These are phyloP conservation scores for Castanea mollissima DNA, from an alignment of 306 rosid genomes.

Conservation along the genomic window DNA sequence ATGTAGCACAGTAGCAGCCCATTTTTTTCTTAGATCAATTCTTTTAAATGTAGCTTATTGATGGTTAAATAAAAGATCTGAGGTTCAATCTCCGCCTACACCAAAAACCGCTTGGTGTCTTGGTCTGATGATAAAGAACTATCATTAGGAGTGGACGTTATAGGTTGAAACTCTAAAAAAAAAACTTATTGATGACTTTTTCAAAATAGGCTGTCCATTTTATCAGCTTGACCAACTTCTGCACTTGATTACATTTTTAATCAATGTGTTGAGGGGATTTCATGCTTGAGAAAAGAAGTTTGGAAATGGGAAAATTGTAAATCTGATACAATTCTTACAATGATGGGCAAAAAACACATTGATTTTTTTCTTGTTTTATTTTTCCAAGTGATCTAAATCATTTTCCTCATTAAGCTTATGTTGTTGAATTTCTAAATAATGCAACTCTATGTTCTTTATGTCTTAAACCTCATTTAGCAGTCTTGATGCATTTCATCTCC, in stretches of 20 bases:
- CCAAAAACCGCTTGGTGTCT: too few species aligned
- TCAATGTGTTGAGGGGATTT: neutral
- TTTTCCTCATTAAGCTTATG: too few species aligned
- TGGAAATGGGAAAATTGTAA: neutral
- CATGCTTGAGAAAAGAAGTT: neutral
- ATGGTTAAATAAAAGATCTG: neutral
- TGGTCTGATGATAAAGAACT: too few species aligned
- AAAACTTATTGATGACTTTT: neutral
- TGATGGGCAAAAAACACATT: neutral
- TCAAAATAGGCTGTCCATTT: neutral
- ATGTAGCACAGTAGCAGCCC: neutral
- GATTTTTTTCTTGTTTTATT: neutral
- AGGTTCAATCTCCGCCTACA: fast-evolving
- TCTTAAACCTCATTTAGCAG: too few species aligned
- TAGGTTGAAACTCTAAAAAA: too few species aligned
- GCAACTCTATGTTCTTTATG: too few species aligned
- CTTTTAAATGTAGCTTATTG: neutral
- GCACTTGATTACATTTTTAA: neutral
- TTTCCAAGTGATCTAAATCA: neutral
- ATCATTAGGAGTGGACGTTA: fast-evolving
- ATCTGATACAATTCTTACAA: neutral
- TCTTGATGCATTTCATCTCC: too few species aligned
- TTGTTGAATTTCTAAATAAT: too few species aligned
- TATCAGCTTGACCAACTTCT: neutral
- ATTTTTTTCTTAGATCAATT: neutral